Conservation (phyloP, 2,329 filamentous ascomycete species). For the Fonsecaea monophora region DNA sequence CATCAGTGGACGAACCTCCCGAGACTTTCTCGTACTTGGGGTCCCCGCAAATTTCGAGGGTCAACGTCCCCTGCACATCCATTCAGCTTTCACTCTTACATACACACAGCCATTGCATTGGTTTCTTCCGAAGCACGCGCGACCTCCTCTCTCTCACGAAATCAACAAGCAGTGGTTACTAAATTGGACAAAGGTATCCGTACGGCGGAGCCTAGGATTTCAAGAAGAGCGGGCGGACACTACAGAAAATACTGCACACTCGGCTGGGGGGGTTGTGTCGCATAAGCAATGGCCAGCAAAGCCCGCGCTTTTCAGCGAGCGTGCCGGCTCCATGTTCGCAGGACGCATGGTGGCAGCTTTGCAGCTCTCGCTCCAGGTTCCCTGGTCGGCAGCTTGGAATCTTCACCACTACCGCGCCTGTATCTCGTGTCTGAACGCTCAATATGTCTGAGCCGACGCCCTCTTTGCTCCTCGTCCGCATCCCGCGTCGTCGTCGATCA, state of each 20-base stretch:
- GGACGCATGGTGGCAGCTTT: neutral
- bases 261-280: too few relatives aligned
- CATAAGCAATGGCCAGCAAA: conserved; percentile 30
- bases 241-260: too few relatives aligned
- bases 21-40: neutral
- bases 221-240: too few relatives aligned
- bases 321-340: conserved; percentile 28
- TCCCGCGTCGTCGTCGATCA: neutral
- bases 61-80: too few relatives aligned
- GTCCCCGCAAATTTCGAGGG: conserved; percentile 1
- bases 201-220: too few relatives aligned
- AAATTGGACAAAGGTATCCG: too few relatives aligned
- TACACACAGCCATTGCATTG: too few relatives aligned
- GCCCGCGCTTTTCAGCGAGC: conserved; percentile 36
- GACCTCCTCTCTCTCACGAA: too few relatives aligned
- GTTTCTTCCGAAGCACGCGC: too few relatives aligned
- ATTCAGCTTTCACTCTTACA: too few relatives aligned
- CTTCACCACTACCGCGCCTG: neutral
- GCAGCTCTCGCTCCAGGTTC: neutral
- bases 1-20: too few relatives aligned
- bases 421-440: neutral
- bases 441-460: neutral
- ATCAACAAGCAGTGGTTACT: too few relatives aligned
- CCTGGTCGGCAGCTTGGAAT: neutral
- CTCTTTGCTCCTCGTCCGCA: neutral